phyloP scores from a whole-genome alignment of 2,329 filamentous ascomycete genomes.

The Coniochaeta prunicola region DNA sequence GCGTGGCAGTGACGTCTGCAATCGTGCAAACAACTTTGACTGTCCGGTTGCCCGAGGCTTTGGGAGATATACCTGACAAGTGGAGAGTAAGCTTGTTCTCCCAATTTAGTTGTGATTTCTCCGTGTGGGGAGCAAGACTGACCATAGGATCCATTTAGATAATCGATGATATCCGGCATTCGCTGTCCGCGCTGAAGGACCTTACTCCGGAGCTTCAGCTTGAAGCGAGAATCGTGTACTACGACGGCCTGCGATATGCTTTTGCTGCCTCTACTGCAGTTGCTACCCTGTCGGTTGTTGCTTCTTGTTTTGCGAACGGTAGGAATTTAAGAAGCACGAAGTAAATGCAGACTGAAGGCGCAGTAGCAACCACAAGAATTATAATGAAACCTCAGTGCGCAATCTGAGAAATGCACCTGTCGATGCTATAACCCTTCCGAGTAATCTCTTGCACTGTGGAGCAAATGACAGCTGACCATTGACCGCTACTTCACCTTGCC shows the following conservation, averaged over 20 bases:
- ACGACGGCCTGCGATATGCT: conserved; percentile 47
- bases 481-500: no score
- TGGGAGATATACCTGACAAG: conserved; percentile 50
- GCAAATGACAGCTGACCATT: no score
- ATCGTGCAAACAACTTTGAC: conserved; percentile 57
- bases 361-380: no score
- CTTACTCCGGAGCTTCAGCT: conserved; percentile 50
- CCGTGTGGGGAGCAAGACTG: no score
- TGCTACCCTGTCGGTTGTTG: conserved; percentile 39
- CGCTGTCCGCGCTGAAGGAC: conserved; percentile 45
- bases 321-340: conserved; percentile 21
- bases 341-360: background rate
- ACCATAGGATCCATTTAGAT: conserved; percentile 30
- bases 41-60: conserved; percentile 41
- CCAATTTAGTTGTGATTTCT: conserved; percentile 12
- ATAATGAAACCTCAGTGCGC: no score
- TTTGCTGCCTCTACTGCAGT: conserved; percentile 48
- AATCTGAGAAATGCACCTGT: no score
- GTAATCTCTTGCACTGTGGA: no score
- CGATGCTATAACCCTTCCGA: no score
- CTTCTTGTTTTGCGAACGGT: conserved; percentile 36
- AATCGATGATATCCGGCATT: conserved; percentile 55
- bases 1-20: conserved; percentile 54
- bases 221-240: conserved; percentile 50
- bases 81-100: conserved; percentile 38